Base-by-base conservation (phyloP, 1,284 basidiomycete species). In the Marasmius tenuissimus region DNA sequence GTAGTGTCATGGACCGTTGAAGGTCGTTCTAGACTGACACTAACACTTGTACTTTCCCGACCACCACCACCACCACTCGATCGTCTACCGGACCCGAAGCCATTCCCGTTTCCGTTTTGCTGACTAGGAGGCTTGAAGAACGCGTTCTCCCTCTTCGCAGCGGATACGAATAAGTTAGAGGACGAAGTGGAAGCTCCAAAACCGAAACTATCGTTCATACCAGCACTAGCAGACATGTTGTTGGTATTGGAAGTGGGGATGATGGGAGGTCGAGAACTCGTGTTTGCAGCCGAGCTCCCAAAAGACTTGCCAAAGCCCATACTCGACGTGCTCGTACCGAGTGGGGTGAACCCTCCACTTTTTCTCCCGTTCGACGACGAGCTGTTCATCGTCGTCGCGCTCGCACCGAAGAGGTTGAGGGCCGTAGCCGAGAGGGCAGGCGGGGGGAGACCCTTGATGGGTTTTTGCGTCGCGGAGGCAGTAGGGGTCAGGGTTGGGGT, bases 1-100 rank as follows among this genome's bases (percentile, higher is more conserved):
- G 12, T 22, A n/a, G 14, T 22, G 4, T n/a, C 20, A 8, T 18
- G 34, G 9, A 37, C 34, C 3, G 34, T n/a, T 4, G 52, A 33
- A 57, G 54, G 60, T 10, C 57, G 33, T 22, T 58, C 57, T 18
- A 39, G 58, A 35, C 58, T 59, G 11, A 20, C 16, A 27, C 58
- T 59, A 11, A 18, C 14, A 14, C 52, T 54, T 2, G 27, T 27
- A 27, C 27, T 27, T 4, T 27, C 27, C 2, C 27, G 27, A 18
- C 37, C 58, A 47, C 50, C 45, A 20, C 35, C 37, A 18, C 37
- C 58, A 47, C 50, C 45, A 20, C 35, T 39, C 27, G 34, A 52
- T 11, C 9, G 11, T 51, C 27, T 51, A 37, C 50, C 33, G 1
- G 42, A 27, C 20, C 45, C 35, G 34, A 55, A 37, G 14, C 42